Conservation (phyloP, 371 early-diverging fungal genomes). For the Coemansia sp. region DNA sequence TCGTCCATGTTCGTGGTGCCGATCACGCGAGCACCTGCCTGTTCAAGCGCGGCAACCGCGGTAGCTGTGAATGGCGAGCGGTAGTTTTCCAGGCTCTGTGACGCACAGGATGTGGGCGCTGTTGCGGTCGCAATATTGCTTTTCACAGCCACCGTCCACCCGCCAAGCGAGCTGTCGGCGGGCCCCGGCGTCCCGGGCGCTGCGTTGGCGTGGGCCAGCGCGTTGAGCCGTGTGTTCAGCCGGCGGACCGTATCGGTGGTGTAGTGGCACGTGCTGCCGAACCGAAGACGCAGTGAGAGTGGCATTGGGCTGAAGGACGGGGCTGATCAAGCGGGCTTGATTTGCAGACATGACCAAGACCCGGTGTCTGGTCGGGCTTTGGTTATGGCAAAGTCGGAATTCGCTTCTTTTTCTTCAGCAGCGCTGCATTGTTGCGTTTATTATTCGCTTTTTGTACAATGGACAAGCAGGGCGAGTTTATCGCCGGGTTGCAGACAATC, state of each 20-base stretch:
- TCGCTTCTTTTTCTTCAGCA: too few relatives aligned
- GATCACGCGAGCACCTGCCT: slow-evolving; percentile 69
- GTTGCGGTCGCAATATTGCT: slow-evolving; percentile 23
- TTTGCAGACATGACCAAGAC: not conserved
- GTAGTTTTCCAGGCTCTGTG: slow-evolving; percentile 50
- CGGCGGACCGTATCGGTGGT: slow-evolving; percentile 11
- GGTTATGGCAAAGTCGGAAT: too few relatives aligned
- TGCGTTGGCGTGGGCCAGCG: slow-evolving; percentile 5
- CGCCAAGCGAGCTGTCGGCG: slow-evolving; percentile 19
- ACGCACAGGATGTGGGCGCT: slow-evolving; percentile 31
- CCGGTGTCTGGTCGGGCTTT: too few relatives aligned
- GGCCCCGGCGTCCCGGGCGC: not conserved
- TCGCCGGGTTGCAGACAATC: slow-evolving; percentile 33
- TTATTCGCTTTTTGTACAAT: slow-evolving; percentile 9
- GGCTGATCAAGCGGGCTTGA: too few relatives aligned
- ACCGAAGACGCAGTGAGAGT: too few relatives aligned
- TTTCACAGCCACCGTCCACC: slow-evolving; percentile 37
- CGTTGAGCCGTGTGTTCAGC: slow-evolving; percentile 27
- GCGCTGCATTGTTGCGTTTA: too few relatives aligned
- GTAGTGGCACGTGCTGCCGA: not conserved
- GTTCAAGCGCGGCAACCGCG: slow-evolving; percentile 60
- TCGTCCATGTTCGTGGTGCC: slow-evolving; percentile 97
- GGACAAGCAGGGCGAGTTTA: slow-evolving; percentile 42
- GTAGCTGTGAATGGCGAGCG: slow-evolving; percentile 79
- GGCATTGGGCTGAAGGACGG: not conserved